Evolutionary conservation across 352 stramenopile species (phyloP), one percentile per base, ranked within the genome.

Genomic region (Phytophthora crassamura): DNA sequence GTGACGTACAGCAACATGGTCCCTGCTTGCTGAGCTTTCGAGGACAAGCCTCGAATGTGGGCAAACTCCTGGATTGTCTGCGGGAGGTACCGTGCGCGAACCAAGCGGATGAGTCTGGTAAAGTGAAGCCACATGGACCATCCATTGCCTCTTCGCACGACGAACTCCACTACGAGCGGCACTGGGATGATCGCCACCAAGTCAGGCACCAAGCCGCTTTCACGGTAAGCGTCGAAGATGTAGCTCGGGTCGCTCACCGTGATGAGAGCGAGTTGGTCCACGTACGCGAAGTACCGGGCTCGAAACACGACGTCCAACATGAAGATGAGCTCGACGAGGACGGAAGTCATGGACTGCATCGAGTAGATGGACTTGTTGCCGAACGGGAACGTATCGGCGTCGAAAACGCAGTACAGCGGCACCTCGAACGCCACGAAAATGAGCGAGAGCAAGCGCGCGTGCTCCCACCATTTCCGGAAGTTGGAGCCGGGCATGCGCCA

Each of bases 1-100:
- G 80, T 86, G 25, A 94, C 85, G 9, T 72, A 80, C n/a, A 94
- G 42, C 4, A 91, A 43, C 22, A 94, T 77, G 6, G 78, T 89
- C 4, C 84, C 53, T 6, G 81, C 75, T 7, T 69, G 69, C 30
- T 88, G 80, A 20, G 77, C 61, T 34, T 91, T 90, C 1, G 83
- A 92, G n/a, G 77, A 89, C 28, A 92, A 42, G 1, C 67, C 66
- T 5, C 74, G 75, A 16, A 84, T 59, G 33, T 91, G 80, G 11
- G 74, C 45, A 7, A 92, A 70, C 30, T 90, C 82, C 30, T 85
- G 67, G 14, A 94, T 82, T 2, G 78, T 75, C 9, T 75, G 52
- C 4, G 67, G 48, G 1, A 94, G 53, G 18, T 92, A 78, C 0
- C 75, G 80, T 1, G 88, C 45, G 4, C 85, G 83, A 14, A 90